Base-by-base conservation (phyloP, 2,329 filamentous ascomycete genomes). In the Monilinia aucupariae region DNA sequence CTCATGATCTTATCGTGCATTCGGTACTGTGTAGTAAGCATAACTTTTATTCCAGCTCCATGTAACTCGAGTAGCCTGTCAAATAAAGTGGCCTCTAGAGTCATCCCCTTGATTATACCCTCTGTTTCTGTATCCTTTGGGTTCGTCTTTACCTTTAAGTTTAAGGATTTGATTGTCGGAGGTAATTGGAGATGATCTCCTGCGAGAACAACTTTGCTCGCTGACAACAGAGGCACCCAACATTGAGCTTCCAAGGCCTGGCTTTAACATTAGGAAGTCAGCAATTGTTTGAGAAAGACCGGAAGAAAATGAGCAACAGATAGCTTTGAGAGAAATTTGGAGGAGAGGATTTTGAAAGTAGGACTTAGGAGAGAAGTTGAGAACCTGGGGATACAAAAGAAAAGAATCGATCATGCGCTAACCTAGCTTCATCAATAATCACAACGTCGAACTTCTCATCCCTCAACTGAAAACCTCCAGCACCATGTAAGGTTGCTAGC, bases 1-100 rank as follows among this genome's bases (percentile, higher is more conserved):
- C 85, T 83, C 92, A 97, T 97, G 71, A 99, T 97, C 61, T 81
- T 86, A 72, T 96, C 89, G 74, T 99, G 92, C 94, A 99, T 99
- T 45, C 94, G 91, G 75, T 99, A 99, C 77, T 99, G 94, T 5
- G 89, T 96, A 4, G 91, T 97, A 30, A 99, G 84, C 90, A 97
- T 96, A 59, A 90, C 82, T 78, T 97, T 97, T 77, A 99, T 92
- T 5, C 80, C 80, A 1, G 86, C 77, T 0, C 94, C 94, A 73
- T 99, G 90, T 20, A 97, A 79, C 6, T 82, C 81, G 51, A 99
- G 81, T 49, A 99, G 81, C 34, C 94, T 84, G 75, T 97, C 93
- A 74, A 99, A 99, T 37, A 99, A 80, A 0, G 94, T 97, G n/a
- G 82, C 90, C 72, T 96, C 92, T 7, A 99, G 82, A 1, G 83